Evolutionary conservation across 805 yeast species (phyloP), one percentile per base, ranked within the genome.

Genomic region (Myxozyma lipomycoides): DNA sequence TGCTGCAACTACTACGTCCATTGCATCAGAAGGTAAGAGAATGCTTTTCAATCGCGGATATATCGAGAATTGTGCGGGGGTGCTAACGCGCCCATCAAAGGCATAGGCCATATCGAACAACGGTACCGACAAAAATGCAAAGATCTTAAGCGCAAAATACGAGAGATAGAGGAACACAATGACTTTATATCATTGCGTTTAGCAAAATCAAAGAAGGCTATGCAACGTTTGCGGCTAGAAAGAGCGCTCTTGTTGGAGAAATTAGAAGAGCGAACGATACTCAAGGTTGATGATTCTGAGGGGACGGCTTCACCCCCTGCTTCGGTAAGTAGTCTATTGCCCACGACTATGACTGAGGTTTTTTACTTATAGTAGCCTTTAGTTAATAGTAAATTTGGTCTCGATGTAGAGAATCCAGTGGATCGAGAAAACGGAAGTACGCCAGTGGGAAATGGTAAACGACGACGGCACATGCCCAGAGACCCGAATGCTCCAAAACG

Each of bases 401-500:
- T 49, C 15, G 18, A 44, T 25, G 36, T 30, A n/a, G 57, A 49
- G 6, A 21, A 17, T 35, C n/a, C 38, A 17, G 19, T 21, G 12
- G 19, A 12, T 35, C 12, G 6, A 10, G 19, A 35, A 17, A 21
- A 5, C n/a, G 19, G 18, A 35, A 21, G 21, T 35, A 35, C 38
- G 12, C n/a, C 38, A n/a, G 38, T 17, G 21, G 38, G 38, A 9
- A 40, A 46, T 25, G 28, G 51, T 67, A 63, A 50, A 62, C 59
- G 64, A 69, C 64, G 52, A 64, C 71, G 60, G 41, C 73, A 48
- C n/a, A 22, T 73, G 45, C 73, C 75, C 7, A 78, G 89, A 61
- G 95, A 89, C 66, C 96, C 96, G 7, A 82, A 81, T 59, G 75
- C 84, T 62, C 97, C 96, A 19, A 87, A 85, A 61, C 75, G 95